Base-by-base conservation (phyloP, 208 protist species). In the Angomonas deanei region DNA sequence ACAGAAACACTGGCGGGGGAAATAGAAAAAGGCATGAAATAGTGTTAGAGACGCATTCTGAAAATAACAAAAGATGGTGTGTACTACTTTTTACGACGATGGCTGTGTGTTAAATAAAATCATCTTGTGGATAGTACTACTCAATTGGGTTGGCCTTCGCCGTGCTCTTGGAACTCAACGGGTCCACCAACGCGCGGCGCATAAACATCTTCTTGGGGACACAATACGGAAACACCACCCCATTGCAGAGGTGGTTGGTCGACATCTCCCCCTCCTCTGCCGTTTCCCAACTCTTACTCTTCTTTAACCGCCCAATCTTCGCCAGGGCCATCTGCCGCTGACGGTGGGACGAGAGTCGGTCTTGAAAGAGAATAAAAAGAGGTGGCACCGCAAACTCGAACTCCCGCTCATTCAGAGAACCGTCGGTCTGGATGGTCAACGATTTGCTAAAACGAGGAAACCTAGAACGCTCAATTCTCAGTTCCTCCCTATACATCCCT, bases 401-500 rank as follows among this genome's bases (percentile, higher is more conserved):
- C 70, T 96, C 87, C 27, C 77, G 61, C 75, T 96, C 85, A 46
- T 91, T 92, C 36, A 94, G 70, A 24, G 88, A 88, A 19, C 91
- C 91, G 61, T 96, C 87, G 4, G 86, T 96, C 60, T 94, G 87
- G 26, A 96, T 86, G 0, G 59, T 72, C 13, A 96, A 64, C 26
- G 82, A 88, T 61, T 88, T 92, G 55, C 83, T 57, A 63, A 90
- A 65, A 15, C 85, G 86, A 2, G 91, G 91, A 61, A 96, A 94
- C 21, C 86, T 70, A 15, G 83, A 64, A 21, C 91, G 85, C 70
- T 96, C 91, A 72, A 96, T 93, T 21, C 39, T 61, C 23, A 96
- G 74, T 78, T 96, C 87, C 72, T 96, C 87, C 33, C 80, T 71
- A 53, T 92, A 94, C 87, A 96, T 94, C 47, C 87, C 86, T 17